Evolutionary conservation across 2,329 filamentous ascomycete genomes (phyloP), one percentile per base, ranked within the genome.

Genomic region (Penicillium sp.): DNA sequence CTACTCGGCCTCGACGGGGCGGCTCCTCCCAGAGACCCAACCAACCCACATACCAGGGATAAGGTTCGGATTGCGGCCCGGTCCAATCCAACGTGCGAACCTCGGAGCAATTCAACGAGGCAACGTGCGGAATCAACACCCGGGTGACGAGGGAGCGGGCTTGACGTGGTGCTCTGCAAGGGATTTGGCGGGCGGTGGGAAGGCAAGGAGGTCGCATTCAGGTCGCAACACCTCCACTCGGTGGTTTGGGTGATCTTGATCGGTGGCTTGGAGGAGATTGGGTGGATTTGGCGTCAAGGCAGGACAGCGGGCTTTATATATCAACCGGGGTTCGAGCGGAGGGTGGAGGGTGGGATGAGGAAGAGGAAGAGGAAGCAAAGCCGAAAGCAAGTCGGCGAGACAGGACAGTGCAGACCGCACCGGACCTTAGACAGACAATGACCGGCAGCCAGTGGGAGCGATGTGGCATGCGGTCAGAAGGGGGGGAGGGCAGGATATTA

Each of bases 21-120:
- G n/a, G n/a, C n/a, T n/a, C n/a, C n/a, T n/a, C n/a, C n/a, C n/a
- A n/a, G n/a, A n/a, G n/a, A n/a, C n/a, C n/a, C n/a, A n/a, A n/a
- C n/a, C n/a, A n/a, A n/a, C n/a, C n/a, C n/a, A 35, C 46, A 43
- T 50, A 54, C 51, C 50, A 35, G 27, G 36, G 41, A 49, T 52
- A 48, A 50, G 42, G 48, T 54, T 55, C 29, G 44, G 37, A 50
- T 53, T 48, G 46, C 52, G 50, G 51, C 45, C 50, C 51, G 50
- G 44, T n/a, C 33, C 33, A 46, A 40, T 35, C 40, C 47, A 52
- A 47, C 33, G 46, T 45, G 35, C 47, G 39, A 45, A 48, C 42
- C 43, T 41, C 36, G 30, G 35, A 41, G 41, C 31, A n/a, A 31
- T 19, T 30, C n/a, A 39, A 29, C 17, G 32, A 50, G 45, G 45